A percentile compares a stretch with the other conserved stretches of the same genome.
Evolutionary conservation across 2,329 filamentous ascomycete species (phyloP).

Genomic region (Aspergillus phoenicis): DNA sequence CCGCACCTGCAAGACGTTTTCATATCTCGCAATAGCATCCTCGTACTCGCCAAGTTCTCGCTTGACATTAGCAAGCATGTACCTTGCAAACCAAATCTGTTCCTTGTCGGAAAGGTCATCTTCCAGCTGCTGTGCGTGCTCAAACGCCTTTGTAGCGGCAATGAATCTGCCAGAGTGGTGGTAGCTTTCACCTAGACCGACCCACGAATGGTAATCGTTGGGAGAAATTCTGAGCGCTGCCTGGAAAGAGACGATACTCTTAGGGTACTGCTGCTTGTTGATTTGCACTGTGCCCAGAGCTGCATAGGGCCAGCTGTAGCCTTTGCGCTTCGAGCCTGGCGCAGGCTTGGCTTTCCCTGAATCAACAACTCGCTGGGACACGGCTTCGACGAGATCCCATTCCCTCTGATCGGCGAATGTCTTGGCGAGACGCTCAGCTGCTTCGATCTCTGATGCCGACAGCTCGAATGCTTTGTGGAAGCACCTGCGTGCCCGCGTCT

Average conservation of each 20-base stretch:
- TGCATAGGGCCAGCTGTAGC: conserved; percentile 93
- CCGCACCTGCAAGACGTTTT: conserved; percentile 67
- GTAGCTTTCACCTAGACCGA: conserved; percentile 96
- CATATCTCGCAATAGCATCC: conserved; percentile 76
- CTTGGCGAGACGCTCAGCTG: conserved; percentile 82
- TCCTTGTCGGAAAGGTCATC: conserved; percentile 58
- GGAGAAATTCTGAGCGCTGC: conserved; percentile 81
- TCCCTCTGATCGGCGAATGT: conserved; percentile 88
- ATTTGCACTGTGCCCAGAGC: conserved; percentile 91
- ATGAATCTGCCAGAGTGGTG: conserved; percentile 91
- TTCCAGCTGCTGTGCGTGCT: conserved; percentile 79
- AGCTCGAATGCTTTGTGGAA: conserved; percentile 97
- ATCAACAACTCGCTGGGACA: conserved; percentile 86
- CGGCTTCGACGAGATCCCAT: conserved; percentile 94
- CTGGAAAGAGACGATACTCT: conserved; percentile 90
- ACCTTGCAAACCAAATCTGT: conserved; percentile 92
- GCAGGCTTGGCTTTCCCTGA: conserved; percentile 91
- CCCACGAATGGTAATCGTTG: conserved; percentile 90
- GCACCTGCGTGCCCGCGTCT: conserved; percentile 81
- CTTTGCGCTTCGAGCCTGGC: conserved; percentile 89
- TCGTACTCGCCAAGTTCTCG: conserved; percentile 90
- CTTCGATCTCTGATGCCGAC: conserved; percentile 80
- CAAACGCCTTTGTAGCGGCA: conserved; percentile 88
- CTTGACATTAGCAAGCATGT: conserved; percentile 94
- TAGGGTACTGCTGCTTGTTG: conserved; percentile 87